Percentiles rank a stretch among this genome's conserved stretches.
Evolutionary conservation across 2,329 filamentous ascomycete genomes (phyloP).

Genomic region (Dactylellina parvicollis): DNA sequence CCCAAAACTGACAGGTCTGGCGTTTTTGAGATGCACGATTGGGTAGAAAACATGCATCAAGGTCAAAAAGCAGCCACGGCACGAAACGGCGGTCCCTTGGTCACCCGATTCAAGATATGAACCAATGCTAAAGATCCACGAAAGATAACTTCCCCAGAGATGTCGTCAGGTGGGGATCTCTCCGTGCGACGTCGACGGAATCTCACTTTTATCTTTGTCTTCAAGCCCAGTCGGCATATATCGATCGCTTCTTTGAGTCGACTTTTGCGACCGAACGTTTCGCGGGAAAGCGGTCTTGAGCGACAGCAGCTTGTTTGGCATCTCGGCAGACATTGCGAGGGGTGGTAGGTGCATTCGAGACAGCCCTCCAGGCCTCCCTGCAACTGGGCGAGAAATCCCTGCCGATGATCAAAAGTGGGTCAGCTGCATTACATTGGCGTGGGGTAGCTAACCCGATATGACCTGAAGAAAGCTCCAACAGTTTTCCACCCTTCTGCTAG

Average conservation of each 20-base stretch:
- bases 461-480: slow-evolving; percentile 35
- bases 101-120: slow-evolving; percentile 48
- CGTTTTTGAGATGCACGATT: slow-evolving; percentile 26
- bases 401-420: slow-evolving; percentile 51
- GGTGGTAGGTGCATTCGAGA: slow-evolving; percentile 47
- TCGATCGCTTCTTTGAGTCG: background rate
- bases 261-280: background rate
- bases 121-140: slow-evolving; percentile 53
- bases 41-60: slow-evolving; percentile 46
- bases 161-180: slow-evolving; percentile 37
- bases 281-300: slow-evolving; percentile 2
- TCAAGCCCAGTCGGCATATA: slow-evolving; percentile 14
- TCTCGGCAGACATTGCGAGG: slow-evolving; percentile 18
- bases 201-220: slow-evolving; percentile 4
- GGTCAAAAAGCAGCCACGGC: slow-evolving; percentile 46
- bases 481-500: slow-evolving; percentile 14
- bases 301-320: slow-evolving; percentile 19
- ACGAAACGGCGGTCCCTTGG: slow-evolving; percentile 40
- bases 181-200: slow-evolving; percentile 39
- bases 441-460: slow-evolving; percentile 15
- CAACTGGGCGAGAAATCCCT: slow-evolving; percentile 38
- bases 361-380: slow-evolving; percentile 21
- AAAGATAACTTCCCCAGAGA: slow-evolving; percentile 15
- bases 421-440: slow-evolving; percentile 49
- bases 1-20: slow-evolving; percentile 47